Conservation (phyloP, 805 yeast species). For the Myxozyma mucilagina region DNA sequence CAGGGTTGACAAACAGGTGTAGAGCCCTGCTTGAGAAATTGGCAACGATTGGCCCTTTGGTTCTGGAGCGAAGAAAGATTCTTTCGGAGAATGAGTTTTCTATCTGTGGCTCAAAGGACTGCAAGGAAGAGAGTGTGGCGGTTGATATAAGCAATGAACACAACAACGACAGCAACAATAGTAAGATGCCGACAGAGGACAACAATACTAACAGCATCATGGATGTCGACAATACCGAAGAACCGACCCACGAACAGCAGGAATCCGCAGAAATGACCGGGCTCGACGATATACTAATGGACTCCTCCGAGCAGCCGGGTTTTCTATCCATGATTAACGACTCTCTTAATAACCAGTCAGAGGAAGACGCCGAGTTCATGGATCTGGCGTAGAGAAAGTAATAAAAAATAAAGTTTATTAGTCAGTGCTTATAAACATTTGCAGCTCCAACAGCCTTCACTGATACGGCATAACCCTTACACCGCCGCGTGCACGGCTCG, state of each 20-base stretch:
- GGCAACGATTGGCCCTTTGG: not conserved
- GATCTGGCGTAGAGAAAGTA: too few species aligned
- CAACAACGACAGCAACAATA: not conserved
- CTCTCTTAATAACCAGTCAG: too few species aligned
- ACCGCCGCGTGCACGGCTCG: not conserved
- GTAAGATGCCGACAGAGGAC: not conserved
- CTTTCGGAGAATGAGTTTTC: conserved; percentile 4
- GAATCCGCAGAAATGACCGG: too few species aligned
- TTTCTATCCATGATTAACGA: too few species aligned
- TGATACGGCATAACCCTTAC: not conserved
- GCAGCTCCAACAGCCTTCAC: not conserved
- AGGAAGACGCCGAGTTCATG: too few species aligned
- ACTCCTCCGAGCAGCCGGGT: not conserved
- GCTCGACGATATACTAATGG: too few species aligned
- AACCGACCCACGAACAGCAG: too few species aligned
- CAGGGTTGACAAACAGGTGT: not conserved
- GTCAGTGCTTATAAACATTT: not conserved
- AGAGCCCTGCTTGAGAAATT: not conserved
- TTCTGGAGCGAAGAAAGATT: conserved; percentile 1
- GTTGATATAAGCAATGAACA: not conserved
- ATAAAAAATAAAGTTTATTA: not conserved
- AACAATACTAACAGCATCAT: not conserved
- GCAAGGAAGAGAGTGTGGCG: not conserved
- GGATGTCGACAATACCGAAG: too few species aligned
- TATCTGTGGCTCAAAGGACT: not conserved